These are phyloP conservation scores for Cardamine resedifolia DNA, from an alignment of 345 rosid genomes.

Conservation along the genomic window DNA sequence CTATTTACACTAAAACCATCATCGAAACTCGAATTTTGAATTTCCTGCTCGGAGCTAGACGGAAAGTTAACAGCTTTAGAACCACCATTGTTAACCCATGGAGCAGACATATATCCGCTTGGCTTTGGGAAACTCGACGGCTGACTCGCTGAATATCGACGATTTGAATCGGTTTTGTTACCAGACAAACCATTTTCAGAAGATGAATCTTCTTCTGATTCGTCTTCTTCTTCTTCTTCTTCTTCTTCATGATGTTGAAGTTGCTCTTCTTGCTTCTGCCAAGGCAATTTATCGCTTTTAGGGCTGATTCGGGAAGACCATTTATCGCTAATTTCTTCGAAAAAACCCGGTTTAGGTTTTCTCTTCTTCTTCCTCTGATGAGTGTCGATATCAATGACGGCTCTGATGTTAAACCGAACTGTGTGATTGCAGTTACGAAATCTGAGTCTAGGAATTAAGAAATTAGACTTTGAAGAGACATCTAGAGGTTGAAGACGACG, in stretches of 20 bases:
- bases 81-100: constrained; percentile 74
- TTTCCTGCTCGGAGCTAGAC: constrained; percentile 31
- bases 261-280: constrained; percentile 55
- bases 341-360: constrained; percentile 70
- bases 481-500: constrained; percentile 27
- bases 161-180: constrained; percentile 32
- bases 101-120: constrained; percentile 44
- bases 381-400: constrained; percentile 33
- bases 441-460: constrained; percentile 25
- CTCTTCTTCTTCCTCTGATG: constrained; percentile 44
- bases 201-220: constrained; percentile 18
- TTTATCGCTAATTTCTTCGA: constrained; percentile 65
- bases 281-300: constrained; percentile 55
- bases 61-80: constrained; percentile 22
- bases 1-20: constrained; percentile 20
- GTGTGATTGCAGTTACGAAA: constrained; percentile 32
- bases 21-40: constrained; percentile 6
- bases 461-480: not conserved
- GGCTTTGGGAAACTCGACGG: constrained; percentile 39
- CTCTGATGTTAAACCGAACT: constrained; percentile 30
- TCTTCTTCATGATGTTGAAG: constrained; percentile 8
- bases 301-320: constrained; percentile 64
- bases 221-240: constrained; percentile 23
- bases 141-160: constrained; percentile 24
- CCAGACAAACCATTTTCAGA: constrained; percentile 30